Conservation (phyloP, 179 eudicot genomes). For the Gypsophila paniculata region DNA sequence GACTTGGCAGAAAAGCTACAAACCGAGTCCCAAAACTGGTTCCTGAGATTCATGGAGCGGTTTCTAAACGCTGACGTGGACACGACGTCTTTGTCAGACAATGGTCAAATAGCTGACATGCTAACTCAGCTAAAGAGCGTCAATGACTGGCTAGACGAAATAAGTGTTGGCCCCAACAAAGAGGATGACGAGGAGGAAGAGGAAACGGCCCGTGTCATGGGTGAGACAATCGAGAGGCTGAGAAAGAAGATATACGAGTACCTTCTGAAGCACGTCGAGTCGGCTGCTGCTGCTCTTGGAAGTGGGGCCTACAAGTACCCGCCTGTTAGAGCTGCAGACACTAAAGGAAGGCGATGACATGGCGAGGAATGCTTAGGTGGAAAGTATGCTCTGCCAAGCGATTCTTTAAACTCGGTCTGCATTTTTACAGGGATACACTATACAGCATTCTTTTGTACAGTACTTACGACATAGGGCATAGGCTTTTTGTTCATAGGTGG, state of each 20-base stretch:
- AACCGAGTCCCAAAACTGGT: constrained; percentile 39
- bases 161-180: constrained; percentile 36
- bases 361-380: background rate
- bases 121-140: constrained; percentile 45
- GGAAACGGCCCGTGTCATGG: constrained; percentile 31
- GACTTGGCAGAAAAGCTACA: constrained; percentile 40
- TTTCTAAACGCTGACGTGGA: constrained; percentile 41
- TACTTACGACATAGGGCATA: background rate
- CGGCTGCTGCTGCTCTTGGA: constrained; percentile 97
- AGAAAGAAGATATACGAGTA: constrained; percentile 89
- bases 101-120: constrained; percentile 74
- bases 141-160: constrained; percentile 47
- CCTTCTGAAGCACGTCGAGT: constrained; percentile 88
- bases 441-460: constrained; percentile 28
- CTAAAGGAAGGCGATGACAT: constrained; percentile 47
- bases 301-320: constrained; percentile 42
- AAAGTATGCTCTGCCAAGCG: background rate
- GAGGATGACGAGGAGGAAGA: constrained; percentile 32
- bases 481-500: constrained; percentile 16
- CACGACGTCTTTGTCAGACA: constrained; percentile 51
- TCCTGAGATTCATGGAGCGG: constrained; percentile 38
- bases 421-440: constrained; percentile 11
- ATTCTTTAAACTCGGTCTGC: background rate
- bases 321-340: constrained; percentile 32
- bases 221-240: constrained; percentile 71